Percentiles rank a stretch among this genome's conserved stretches.
These are phyloP conservation scores for Flaveria linearis DNA, from an alignment of 129 eudicot species.

Conservation along the genomic window DNA sequence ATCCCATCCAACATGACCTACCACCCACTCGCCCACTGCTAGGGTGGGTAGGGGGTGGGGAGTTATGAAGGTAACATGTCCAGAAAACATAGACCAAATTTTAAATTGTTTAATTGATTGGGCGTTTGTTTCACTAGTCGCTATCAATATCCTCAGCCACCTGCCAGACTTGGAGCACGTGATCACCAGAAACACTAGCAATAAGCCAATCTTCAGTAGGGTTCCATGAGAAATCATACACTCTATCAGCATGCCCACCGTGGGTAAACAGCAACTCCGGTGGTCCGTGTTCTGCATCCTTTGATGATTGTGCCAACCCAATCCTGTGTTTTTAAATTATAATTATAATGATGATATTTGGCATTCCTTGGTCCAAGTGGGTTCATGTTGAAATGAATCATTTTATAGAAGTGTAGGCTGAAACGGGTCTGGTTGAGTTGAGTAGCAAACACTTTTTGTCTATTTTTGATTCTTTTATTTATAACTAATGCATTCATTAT, in stretches of 20 bases:
- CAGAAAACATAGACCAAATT: background rate
- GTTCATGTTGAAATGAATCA: background rate
- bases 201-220: slow-evolving; percentile 92
- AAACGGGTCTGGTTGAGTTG: background rate
- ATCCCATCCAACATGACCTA: too few species aligned
- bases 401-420: background rate
- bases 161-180: slow-evolving; percentile 84
- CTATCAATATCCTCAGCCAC: slow-evolving; percentile 71
- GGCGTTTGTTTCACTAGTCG: background rate
- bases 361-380: background rate
- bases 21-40: too few species aligned
- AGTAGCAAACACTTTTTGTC: background rate
- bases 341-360: background rate
- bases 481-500: background rate
- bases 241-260: slow-evolving; percentile 91
- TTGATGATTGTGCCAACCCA: slow-evolving; percentile 68
- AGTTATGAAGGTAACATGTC: background rate
- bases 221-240: slow-evolving; percentile 93
- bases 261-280: slow-evolving; percentile 89
- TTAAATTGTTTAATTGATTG: background rate
- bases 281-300: slow-evolving; percentile 90
- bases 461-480: background rate
- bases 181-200: slow-evolving; percentile 71
- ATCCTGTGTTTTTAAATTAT: slow-evolving; percentile 41
- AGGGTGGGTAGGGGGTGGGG: too few species aligned